Evolutionary conservation across 805 yeast species (phyloP), one percentile per base, ranked within the genome.

Genomic region (Yamadazyma sp.): DNA sequence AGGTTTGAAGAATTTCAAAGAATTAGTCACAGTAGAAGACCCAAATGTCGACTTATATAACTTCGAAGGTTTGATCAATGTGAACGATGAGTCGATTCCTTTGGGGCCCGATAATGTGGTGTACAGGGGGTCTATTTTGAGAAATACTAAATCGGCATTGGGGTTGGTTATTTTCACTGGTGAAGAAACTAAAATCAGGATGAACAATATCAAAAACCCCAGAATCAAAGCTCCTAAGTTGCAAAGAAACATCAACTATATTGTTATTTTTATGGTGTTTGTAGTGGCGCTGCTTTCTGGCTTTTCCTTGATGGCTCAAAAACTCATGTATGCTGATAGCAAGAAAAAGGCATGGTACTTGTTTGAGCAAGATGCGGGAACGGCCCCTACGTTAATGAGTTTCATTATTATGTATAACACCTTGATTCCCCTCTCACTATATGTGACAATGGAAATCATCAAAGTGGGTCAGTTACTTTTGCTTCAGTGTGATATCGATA

Each of bases 381-480:
- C 78, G 14, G 91, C 95, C 2, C 84, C 96, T 1, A 86, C 95
- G 0, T 72, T 93, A 34, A 90, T 93, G 96, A 89, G 98, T 2
- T 95, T 85, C 60, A 83, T 93, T 46, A 91, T 93, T 68, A 91
- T 93, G 98, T 91, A 84, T 67, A 93, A 93, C 58, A 93, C 99
- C 0, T 75, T 93, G 66, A 93, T 93, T 55, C 99, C 99, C 0
- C 68, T 93, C 21, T 91, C 98, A 0, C 73, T 93, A 19, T 95
- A 93, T 56, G 98, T 93, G 14, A 89, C 98, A 0, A 86, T 91
- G 88, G 99, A 95, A 58, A 83, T 93, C 44, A 89, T 90, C 54
- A 93, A 93, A 55, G 84, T 85, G 6, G 78, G 84, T 66, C 99
- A 93, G 59, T 74, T 88, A 59, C 60, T 82, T 28, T 69, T 89